Percentiles rank a stretch among this genome's conserved stretches.
Conservation (phyloP, 2,329 filamentous ascomycete genomes). For the Aspergillus versicolor region DNA sequence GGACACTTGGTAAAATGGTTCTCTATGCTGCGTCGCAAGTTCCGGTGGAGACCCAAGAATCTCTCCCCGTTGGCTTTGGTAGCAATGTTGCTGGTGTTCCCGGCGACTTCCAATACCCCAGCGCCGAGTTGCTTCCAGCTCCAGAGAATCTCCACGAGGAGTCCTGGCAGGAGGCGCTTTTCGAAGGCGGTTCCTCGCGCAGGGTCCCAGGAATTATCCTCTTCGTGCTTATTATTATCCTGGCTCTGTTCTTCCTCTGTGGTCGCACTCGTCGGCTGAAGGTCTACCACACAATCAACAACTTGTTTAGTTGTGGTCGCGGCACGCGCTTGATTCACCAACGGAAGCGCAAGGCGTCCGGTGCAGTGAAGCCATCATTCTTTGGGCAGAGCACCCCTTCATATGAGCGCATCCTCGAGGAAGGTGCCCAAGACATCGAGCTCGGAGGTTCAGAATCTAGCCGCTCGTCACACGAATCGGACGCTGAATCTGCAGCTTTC, state of each 20-base stretch:
- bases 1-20: conserved; percentile 96
- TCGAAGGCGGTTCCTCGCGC: conserved; percentile 65
- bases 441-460: conserved; percentile 63
- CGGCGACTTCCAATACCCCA: conserved; percentile 77
- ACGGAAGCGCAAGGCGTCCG: conserved; percentile 63
- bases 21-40: conserved; percentile 91
- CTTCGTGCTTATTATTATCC: conserved; percentile 70
- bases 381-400: conserved; percentile 41
- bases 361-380: conserved; percentile 45
- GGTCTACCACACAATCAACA: conserved; percentile 56
- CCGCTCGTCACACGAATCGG: conserved; percentile 59
- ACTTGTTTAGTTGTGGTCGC: conserved; percentile 29
- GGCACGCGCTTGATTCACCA: conserved; percentile 32
- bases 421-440: conserved; percentile 74
- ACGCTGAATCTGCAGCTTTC: conserved; percentile 52
- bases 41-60: conserved; percentile 59
- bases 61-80: conserved; percentile 85
- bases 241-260: conserved; percentile 71
- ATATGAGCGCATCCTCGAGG: conserved; percentile 85
- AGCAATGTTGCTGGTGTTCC: conserved; percentile 72
- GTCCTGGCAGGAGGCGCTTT: conserved; percentile 62
- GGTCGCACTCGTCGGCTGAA: conserved; percentile 73
- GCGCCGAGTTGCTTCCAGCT: conserved; percentile 36
- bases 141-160: conserved; percentile 40
- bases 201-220: conserved; percentile 73